phyloP scores from a whole-genome alignment of 169 alveolate species.

The Theileria parva region DNA sequence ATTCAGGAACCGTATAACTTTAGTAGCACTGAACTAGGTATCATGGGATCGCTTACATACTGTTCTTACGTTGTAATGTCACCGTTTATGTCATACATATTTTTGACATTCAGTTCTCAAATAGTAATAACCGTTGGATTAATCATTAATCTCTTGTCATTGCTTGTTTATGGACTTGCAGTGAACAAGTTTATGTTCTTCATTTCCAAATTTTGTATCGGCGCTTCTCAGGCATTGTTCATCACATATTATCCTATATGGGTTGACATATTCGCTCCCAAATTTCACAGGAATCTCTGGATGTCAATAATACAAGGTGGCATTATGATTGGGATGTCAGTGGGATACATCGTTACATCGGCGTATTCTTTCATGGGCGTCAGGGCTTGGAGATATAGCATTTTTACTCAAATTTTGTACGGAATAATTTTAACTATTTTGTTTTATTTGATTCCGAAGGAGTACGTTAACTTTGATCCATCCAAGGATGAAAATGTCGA shows the following conservation, averaged over 20 bases:
- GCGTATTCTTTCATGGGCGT: neutral
- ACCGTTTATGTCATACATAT: constrained; percentile 70
- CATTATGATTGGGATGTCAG: constrained; percentile 84
- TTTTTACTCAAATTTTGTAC: constrained; percentile 27
- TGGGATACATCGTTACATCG: constrained; percentile 71
- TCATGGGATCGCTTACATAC: constrained; percentile 78
- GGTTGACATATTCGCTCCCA: constrained; percentile 92
- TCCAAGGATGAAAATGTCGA: neutral
- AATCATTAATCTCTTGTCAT: constrained; percentile 44
- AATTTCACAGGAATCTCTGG: constrained; percentile 86
- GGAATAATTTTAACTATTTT: neutral
- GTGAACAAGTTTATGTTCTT: constrained; percentile 73
- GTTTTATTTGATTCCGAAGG: constrained; percentile 25
- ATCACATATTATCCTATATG: constrained; percentile 93
- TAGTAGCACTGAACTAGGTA: constrained; percentile 48
- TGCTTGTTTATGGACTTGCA: constrained; percentile 70
- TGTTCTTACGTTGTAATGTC: constrained; percentile 76
- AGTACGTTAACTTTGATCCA: constrained; percentile 28
- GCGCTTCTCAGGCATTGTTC: constrained; percentile 88
- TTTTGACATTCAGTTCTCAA: constrained; percentile 67
- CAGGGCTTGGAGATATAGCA: constrained; percentile 54
- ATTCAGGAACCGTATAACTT: constrained; percentile 47
- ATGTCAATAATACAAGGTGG: constrained; percentile 90
- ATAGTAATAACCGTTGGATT: constrained; percentile 65
- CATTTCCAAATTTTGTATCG: constrained; percentile 83